Percentiles rank a stretch among this genome's conserved stretches.
Evolutionary conservation across 177 flowering plant species (phyloP).

Genomic region (Vitis hybrid): DNA sequence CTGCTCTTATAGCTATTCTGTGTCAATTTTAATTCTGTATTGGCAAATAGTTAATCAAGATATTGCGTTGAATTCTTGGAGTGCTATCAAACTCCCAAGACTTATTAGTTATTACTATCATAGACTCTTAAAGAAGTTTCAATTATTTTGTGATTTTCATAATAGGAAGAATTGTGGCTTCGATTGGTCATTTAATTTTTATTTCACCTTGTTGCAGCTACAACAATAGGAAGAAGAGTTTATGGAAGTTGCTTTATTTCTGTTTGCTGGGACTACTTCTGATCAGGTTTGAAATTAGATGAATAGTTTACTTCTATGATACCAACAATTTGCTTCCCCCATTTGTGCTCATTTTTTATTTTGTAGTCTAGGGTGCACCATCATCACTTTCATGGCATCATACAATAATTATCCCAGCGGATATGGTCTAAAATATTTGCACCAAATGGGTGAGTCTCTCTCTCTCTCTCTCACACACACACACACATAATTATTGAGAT

Average conservation of each 20-base stretch:
- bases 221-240: conserved; percentile 74
- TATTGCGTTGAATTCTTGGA: too few species aligned
- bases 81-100: too few species aligned
- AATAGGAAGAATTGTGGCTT: too few species aligned
- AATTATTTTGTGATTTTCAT: too few species aligned
- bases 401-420: conserved; percentile 89
- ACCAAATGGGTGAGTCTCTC: conserved; percentile 56
- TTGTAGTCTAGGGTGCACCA: conserved; percentile 85
- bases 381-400: conserved; percentile 80
- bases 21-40: too few species aligned
- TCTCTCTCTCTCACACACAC: conserved; percentile 11
- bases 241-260: conserved; percentile 67
- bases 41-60: too few species aligned
- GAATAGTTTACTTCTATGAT: neutral
- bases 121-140: too few species aligned
- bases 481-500: too few species aligned
- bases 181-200: neutral
- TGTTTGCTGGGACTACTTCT: conserved; percentile 62
- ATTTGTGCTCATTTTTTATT: conserved; percentile 26
- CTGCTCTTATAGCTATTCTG: too few species aligned
- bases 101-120: too few species aligned
- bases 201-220: conserved; percentile 49
- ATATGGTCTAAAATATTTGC: conserved; percentile 71
- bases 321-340: neutral
- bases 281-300: conserved; percentile 56